These are phyloP conservation scores for Cercophora scortea DNA, from an alignment of 495 filamentous ascomycete species.

Conservation along the genomic window DNA sequence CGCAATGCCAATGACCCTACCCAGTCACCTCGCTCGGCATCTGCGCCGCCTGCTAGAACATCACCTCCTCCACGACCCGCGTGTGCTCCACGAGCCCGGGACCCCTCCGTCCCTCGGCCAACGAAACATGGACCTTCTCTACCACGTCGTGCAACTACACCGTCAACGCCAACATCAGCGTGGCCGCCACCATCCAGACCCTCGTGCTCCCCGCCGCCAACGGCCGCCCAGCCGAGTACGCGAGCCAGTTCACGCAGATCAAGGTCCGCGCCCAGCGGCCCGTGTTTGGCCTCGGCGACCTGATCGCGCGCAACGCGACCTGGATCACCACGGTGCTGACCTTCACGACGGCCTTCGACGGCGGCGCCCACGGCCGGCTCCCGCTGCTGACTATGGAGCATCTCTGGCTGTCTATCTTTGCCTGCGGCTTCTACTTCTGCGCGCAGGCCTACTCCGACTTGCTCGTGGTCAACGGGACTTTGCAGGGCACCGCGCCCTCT, in stretches of 20 bases:
- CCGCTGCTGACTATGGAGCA: neutral
- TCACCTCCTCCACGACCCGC: neutral
- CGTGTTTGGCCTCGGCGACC: neutral
- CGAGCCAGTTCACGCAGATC: conserved; percentile 2
- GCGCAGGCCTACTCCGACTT: neutral
- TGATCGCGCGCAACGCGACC: neutral
- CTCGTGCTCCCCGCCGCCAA: conserved; percentile 1
- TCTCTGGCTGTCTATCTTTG: neutral
- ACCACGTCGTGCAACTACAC: conserved; percentile 6
- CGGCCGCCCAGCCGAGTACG: conserved; percentile 3
- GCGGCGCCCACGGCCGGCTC: neutral
- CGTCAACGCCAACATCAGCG: neutral
- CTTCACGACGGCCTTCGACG: neutral
- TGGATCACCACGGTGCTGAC: neutral
- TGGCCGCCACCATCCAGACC: neutral
- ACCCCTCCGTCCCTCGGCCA: neutral
- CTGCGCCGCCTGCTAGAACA: neutral
- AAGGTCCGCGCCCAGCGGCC: neutral
- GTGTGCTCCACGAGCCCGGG: neutral
- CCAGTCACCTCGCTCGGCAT: conserved; percentile 1
- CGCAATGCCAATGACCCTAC: neutral
- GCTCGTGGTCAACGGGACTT: neutral
- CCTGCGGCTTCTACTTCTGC: conserved; percentile 2
- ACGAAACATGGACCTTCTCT: neutral
- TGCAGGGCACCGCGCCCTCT: neutral